Conservation (phyloP, 2,329 filamentous ascomycete genomes). For the Alternaria rosae region DNA sequence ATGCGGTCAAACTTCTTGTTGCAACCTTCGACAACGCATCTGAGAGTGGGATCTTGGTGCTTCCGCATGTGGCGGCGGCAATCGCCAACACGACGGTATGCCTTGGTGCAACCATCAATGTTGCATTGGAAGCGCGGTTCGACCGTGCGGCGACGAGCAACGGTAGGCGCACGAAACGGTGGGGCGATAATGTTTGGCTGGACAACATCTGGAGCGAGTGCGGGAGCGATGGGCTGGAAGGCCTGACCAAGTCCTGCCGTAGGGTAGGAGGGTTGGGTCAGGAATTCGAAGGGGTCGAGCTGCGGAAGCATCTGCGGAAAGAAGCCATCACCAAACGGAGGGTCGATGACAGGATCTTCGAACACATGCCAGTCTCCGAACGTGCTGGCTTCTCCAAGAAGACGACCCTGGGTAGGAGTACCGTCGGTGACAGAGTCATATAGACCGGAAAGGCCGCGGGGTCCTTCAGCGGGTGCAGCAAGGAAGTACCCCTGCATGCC, state of each 20-base stretch:
- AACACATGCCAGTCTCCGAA: no score
- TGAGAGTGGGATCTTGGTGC: not conserved
- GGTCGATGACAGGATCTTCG: not conserved
- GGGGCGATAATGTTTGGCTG: not conserved
- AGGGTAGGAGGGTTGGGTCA: not conserved
- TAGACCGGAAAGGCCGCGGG: not conserved
- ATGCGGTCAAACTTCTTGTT: slow-evolving; percentile 9
- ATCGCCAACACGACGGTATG: not conserved
- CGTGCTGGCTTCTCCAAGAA: not conserved
- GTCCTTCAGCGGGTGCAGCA: not conserved
- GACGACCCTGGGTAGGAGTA: not conserved
- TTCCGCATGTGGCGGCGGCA: not conserved
- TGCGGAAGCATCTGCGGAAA: not conserved
- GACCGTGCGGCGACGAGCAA: not conserved
- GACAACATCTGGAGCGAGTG: not conserved
- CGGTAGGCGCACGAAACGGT: not conserved
- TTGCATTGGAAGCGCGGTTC: not conserved
- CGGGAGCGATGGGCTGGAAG: not conserved
- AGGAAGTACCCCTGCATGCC: no score
- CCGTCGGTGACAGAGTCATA: not conserved
- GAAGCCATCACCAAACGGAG: not conserved
- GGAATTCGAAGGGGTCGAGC: no score
- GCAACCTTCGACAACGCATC: not conserved
- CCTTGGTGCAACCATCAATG: not conserved
- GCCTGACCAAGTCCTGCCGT: not conserved